A percentile compares a stretch with the other conserved stretches of the same genome.
These are phyloP conservation scores for Aspergillus aculeatus DNA, from an alignment of 2,329 filamentous ascomycete species.

Conservation along the genomic window DNA sequence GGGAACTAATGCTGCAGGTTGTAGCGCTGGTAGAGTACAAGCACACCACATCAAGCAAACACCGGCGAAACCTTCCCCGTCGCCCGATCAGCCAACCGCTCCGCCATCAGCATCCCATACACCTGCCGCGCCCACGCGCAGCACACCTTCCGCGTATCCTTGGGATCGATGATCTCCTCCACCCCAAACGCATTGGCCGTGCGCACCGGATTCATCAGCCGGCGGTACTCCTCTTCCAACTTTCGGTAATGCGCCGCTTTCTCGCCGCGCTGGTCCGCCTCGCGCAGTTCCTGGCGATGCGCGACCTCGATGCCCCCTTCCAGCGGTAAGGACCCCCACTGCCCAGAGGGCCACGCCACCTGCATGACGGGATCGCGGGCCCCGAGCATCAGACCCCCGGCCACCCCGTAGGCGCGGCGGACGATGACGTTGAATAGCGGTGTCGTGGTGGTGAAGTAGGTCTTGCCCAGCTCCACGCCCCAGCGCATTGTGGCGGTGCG, in stretches of 20 bases:
- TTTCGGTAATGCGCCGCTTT: slow-evolving; percentile 55
- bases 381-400: slow-evolving; percentile 64
- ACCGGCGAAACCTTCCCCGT: slow-evolving; percentile 45
- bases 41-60: slow-evolving; percentile 26
- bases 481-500: slow-evolving; percentile 64
- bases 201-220: slow-evolving; percentile 64
- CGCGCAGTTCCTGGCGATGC: slow-evolving; percentile 59
- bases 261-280: slow-evolving; percentile 52
- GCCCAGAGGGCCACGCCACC: slow-evolving; percentile 63
- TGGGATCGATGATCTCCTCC: slow-evolving; percentile 65
- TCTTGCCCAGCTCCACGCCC: slow-evolving; percentile 60
- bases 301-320: slow-evolving; percentile 66
- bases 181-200: slow-evolving; percentile 64
- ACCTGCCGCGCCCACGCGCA: slow-evolving; percentile 57
- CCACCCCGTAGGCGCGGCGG: slow-evolving; percentile 62
- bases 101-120: slow-evolving; percentile 54
- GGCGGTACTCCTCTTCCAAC: slow-evolving; percentile 59
- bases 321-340: slow-evolving; percentile 62
- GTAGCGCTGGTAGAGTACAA: too few relatives aligned
- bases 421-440: slow-evolving; percentile 65
- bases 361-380: slow-evolving; percentile 60
- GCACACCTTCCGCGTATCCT: slow-evolving; percentile 55
- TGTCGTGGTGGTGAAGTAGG: slow-evolving; percentile 63
- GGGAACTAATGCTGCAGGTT: too few relatives aligned
- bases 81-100: slow-evolving; percentile 47